Percentiles rank a stretch among this genome's conserved stretches.
Conservation (phyloP, 2,329 filamentous ascomycete species). For the Penicillium sp. region DNA sequence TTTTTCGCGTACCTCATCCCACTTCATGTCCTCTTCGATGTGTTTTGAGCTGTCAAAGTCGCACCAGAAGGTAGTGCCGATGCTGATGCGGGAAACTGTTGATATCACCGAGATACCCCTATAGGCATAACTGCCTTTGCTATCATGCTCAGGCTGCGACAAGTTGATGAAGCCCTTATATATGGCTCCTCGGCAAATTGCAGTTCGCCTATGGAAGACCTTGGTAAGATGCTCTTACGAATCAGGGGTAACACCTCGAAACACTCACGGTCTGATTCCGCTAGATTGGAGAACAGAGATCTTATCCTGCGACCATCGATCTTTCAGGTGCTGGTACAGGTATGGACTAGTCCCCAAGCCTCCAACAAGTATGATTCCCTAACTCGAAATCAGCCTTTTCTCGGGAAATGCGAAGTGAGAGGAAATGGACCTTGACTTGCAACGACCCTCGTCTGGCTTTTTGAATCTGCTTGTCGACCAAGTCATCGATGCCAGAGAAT, state of each 20-base stretch:
- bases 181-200: constrained; percentile 5
- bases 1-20: neutral
- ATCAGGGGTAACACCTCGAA: neutral
- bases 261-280: constrained; percentile 10
- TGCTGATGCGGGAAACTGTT: neutral
- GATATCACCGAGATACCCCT: neutral
- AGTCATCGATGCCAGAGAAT: neutral
- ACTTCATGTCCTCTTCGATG: neutral
- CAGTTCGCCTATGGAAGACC: neutral
- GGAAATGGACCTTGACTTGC: neutral
- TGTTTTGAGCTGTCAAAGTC: neutral
- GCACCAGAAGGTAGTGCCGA: neutral
- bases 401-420: neutral
- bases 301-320: neutral
- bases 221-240: neutral
- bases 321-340: constrained; percentile 5
- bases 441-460: constrained; percentile 1
- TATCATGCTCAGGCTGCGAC: neutral
- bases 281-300: constrained; percentile 4
- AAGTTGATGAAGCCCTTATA: neutral
- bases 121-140: neutral
- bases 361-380: constrained; percentile 4
- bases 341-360: constrained; percentile 7
- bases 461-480: constrained; percentile 5
- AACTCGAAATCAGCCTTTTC: neutral